Conservation (phyloP, 768 basidiomycete species). For the Pisolithus marmoratus region DNA sequence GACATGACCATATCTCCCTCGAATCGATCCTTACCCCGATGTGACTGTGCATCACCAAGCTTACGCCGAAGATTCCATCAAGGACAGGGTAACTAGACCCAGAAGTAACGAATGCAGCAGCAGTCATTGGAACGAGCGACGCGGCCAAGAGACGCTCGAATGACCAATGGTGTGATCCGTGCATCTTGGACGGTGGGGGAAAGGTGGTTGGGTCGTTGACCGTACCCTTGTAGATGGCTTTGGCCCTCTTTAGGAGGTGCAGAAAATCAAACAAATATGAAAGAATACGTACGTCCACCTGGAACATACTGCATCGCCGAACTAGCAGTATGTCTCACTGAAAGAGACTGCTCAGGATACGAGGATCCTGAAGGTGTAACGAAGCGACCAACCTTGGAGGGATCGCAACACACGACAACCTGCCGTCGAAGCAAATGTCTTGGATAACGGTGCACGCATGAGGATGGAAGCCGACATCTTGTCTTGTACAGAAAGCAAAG, state of each 20-base stretch:
- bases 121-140: slow-evolving; percentile 81
- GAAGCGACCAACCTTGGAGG: slow-evolving; percentile 30
- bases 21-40: slow-evolving; percentile 61
- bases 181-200: slow-evolving; percentile 70
- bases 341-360: background rate
- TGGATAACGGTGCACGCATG: slow-evolving; percentile 44
- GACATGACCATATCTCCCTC: background rate
- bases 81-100: slow-evolving; percentile 75
- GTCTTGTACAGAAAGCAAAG: background rate
- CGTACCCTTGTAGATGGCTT: slow-evolving; percentile 84
- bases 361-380: background rate
- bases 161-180: slow-evolving; percentile 89
- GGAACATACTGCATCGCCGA: slow-evolving; percentile 46
- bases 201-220: slow-evolving; percentile 94
- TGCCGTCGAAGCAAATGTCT: slow-evolving; percentile 29
- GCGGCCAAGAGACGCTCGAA: slow-evolving; percentile 93
- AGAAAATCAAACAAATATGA: background rate
- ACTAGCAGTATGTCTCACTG: slow-evolving; percentile 38
- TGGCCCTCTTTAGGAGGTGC: background rate
- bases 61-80: slow-evolving; percentile 84
- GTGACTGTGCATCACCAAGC: slow-evolving; percentile 91
- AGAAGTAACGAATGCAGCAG: slow-evolving; percentile 77
- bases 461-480: slow-evolving; percentile 48
- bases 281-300: slow-evolving; percentile 56
- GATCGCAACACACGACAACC: slow-evolving; percentile 34